phyloP scores from a whole-genome alignment of 2,329 filamentous ascomycete species.

The Cercospora canescens region DNA sequence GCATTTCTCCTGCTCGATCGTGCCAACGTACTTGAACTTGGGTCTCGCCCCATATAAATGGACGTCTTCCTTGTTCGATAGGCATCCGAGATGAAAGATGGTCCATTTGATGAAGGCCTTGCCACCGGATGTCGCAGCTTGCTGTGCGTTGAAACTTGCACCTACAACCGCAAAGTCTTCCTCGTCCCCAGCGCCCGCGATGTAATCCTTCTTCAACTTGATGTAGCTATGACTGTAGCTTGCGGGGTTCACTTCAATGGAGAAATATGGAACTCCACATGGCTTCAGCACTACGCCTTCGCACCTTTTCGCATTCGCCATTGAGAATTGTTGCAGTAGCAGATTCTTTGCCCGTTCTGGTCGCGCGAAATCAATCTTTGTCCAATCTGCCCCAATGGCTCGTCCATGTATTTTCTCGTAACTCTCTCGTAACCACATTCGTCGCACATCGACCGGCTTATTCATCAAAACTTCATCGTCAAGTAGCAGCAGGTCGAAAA shows the following conservation, averaged over 20 bases:
- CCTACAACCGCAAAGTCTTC: constrained; percentile 82
- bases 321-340: constrained; percentile 66
- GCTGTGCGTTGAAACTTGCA: constrained; percentile 66
- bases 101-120: constrained; percentile 62
- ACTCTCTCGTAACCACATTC: constrained; percentile 59
- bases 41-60: constrained; percentile 55
- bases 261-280: constrained; percentile 72
- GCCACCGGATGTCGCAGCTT: constrained; percentile 58
- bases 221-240: constrained; percentile 51
- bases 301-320: constrained; percentile 63
- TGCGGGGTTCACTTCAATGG: constrained; percentile 26
- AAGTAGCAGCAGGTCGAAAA: constrained; percentile 60
- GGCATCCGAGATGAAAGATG: constrained; percentile 76
- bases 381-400: constrained; percentile 66
- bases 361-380: constrained; percentile 65
- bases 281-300: constrained; percentile 84
- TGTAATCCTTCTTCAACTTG: constrained; percentile 87
- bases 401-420: constrained; percentile 59
- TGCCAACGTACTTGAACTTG: constrained; percentile 66
- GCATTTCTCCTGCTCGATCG: constrained; percentile 46
- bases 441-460: constrained; percentile 60
- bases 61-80: constrained; percentile 66
- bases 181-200: constrained; percentile 68
- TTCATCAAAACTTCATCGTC: constrained; percentile 56
- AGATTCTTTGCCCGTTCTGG: constrained; percentile 47